A percentile compares a stretch with the other conserved stretches of the same genome.
Evolutionary conservation across 2,329 filamentous ascomycete genomes (phyloP).

Genomic region (Fusarium circinatum): DNA sequence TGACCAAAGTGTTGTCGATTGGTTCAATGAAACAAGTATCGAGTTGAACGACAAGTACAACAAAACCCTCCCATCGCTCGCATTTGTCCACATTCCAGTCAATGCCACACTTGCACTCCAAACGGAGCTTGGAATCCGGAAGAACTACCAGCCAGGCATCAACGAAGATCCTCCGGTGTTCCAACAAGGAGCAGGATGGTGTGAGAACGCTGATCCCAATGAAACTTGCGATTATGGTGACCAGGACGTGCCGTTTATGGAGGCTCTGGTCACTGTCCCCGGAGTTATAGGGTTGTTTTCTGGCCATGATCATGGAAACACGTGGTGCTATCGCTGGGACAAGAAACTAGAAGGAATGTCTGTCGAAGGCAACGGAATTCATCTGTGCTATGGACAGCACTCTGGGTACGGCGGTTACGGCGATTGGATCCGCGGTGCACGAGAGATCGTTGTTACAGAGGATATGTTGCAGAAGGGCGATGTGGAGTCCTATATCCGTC

Average conservation of each 20-base stretch:
- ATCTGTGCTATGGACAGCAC: constrained; percentile 70
- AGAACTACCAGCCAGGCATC: constrained; percentile 55
- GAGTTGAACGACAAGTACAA: constrained; percentile 42
- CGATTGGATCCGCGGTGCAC: constrained; percentile 68
- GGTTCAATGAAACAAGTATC: constrained; percentile 53
- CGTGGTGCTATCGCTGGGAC: constrained; percentile 66
- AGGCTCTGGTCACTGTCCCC: constrained; percentile 63
- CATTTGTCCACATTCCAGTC: constrained; percentile 61
- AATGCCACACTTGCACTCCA: constrained; percentile 56
- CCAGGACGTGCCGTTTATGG: constrained; percentile 71
- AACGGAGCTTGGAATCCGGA: constrained; percentile 47
- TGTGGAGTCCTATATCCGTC: constrained; percentile 68
- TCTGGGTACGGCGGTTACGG: constrained; percentile 78
- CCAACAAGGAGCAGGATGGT: constrained; percentile 58
- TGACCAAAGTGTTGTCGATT: constrained; percentile 54
- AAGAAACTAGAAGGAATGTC: constrained; percentile 48
- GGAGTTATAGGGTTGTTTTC: constrained; percentile 69
- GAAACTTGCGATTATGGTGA: constrained; percentile 55
- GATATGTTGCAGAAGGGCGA: constrained; percentile 52
- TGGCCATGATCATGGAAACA: constrained; percentile 74
- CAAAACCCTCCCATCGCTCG: constrained; percentile 56
- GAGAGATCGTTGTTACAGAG: constrained; percentile 63
- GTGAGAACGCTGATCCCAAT: constrained; percentile 50
- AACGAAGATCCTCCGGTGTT: constrained; percentile 56
- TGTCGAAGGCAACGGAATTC: constrained; percentile 55